Conservation (phyloP, 2,329 filamentous ascomycete genomes). For the Hymenoscyphus fructigenus region DNA sequence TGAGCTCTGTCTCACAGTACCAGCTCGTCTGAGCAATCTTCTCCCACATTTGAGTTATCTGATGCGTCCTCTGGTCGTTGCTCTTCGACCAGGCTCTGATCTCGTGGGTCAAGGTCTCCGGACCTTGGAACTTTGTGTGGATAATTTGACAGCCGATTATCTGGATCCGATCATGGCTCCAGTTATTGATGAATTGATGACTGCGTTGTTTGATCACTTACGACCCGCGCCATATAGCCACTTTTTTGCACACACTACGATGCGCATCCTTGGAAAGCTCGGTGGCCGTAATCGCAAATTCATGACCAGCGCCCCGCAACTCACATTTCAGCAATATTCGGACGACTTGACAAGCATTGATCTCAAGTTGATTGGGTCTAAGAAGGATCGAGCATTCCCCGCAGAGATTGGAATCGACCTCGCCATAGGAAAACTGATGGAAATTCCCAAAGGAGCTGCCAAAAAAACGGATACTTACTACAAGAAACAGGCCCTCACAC, state of each 20-base stretch:
- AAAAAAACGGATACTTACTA: slow-evolving; percentile 72
- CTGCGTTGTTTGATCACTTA: slow-evolving; percentile 92
- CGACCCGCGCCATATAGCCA: slow-evolving; percentile 93
- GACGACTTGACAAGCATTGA: slow-evolving; percentile 89
- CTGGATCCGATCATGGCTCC: slow-evolving; percentile 98
- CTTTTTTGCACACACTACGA: slow-evolving; percentile 95
- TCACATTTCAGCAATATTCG: slow-evolving; percentile 79
- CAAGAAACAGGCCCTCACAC: slow-evolving; percentile 86
- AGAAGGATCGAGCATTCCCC: slow-evolving; percentile 84
- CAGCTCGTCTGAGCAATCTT: slow-evolving; percentile 88
- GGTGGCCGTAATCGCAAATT: slow-evolving; percentile 95
- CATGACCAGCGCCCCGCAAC: slow-evolving; percentile 82
- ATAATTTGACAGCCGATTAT: slow-evolving; percentile 97
- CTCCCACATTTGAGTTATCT: slow-evolving; percentile 93
- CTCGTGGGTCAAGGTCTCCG: slow-evolving; percentile 91
- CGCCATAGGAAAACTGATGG: slow-evolving; percentile 84
- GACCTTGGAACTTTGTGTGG: slow-evolving; percentile 93
- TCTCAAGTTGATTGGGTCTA: slow-evolving; percentile 83
- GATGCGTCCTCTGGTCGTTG: slow-evolving; percentile 97
- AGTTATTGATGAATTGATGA: slow-evolving; percentile 98
- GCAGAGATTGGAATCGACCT: slow-evolving; percentile 82
- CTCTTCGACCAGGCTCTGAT: slow-evolving; percentile 85
- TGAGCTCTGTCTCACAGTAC: slow-evolving; percentile 93
- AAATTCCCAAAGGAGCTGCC: slow-evolving; percentile 63
- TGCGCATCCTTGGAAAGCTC: slow-evolving; percentile 94